Evolutionary conservation across 352 stramenopile genomes (phyloP).

Genomic region (Hyaloperonospora arabidopsidis): DNA sequence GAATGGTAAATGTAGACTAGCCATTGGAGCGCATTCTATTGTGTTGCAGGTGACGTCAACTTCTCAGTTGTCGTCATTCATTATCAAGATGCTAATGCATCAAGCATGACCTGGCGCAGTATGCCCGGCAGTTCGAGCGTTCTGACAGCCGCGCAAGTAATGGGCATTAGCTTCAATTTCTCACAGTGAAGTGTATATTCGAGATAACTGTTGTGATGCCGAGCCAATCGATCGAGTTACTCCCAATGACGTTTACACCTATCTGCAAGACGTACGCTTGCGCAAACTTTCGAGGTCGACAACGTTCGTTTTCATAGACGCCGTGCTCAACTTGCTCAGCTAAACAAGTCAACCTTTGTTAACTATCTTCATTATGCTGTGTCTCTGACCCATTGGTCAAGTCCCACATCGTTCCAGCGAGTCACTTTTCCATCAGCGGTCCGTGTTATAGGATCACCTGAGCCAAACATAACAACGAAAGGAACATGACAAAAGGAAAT

Average conservation of each 20-base stretch:
- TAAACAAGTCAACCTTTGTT: conserved; percentile 24
- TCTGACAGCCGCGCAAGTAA: too few relatives aligned
- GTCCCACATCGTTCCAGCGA: conserved; percentile 70
- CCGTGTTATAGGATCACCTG: conserved; percentile 47
- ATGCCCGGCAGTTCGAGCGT: too few relatives aligned
- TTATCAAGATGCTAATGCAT: too few relatives aligned
- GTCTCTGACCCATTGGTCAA: conserved; percentile 56
- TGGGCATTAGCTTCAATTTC: too few relatives aligned
- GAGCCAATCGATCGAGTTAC: conserved; percentile 31
- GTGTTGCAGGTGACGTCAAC: too few relatives aligned
- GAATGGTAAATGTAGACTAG: too few relatives aligned
- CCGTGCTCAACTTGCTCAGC: conserved; percentile 55
- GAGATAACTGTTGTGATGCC: too few relatives aligned
- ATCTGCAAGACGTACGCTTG: conserved; percentile 30
- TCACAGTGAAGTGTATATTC: too few relatives aligned
- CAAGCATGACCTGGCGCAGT: too few relatives aligned
- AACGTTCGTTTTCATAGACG: conserved; percentile 41
- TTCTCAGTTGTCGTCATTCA: too few relatives aligned
- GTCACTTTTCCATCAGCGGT: conserved; percentile 54
- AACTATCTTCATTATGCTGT: conserved; percentile 15
- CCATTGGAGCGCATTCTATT: too few relatives aligned
- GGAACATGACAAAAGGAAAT: not conserved
- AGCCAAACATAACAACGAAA: not conserved
- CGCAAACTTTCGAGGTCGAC: conserved; percentile 25
- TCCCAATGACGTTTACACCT: conserved; percentile 54